These are phyloP conservation scores for Phyllosticta paracitricarpa DNA, from an alignment of 2,329 filamentous ascomycete genomes.

Conservation along the genomic window DNA sequence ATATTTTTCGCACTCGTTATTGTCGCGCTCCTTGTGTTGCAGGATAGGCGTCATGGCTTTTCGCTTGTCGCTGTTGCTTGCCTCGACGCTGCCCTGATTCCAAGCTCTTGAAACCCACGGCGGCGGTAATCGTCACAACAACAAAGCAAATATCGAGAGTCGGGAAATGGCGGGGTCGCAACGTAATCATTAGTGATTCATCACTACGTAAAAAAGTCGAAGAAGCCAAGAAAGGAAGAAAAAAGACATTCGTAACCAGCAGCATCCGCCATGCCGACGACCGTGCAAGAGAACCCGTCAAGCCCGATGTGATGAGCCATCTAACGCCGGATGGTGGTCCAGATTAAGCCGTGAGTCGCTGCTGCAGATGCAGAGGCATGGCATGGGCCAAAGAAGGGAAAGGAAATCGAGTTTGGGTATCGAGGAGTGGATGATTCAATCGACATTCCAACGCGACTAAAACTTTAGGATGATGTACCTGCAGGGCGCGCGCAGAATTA, in stretches of 20 bases:
- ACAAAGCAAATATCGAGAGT: neutral
- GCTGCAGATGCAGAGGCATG: neutral
- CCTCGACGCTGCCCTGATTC: neutral
- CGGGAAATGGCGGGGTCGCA: neutral
- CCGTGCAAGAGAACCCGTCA: slow-evolving; percentile 3
- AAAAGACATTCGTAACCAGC: neutral
- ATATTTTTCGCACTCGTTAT: neutral
- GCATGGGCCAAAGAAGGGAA: slow-evolving; percentile 1
- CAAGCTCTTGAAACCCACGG: neutral
- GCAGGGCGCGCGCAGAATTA: slow-evolving; percentile 12
- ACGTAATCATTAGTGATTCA: slow-evolving; percentile 4
- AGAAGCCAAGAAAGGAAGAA: neutral
- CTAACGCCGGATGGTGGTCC: slow-evolving; percentile 2
- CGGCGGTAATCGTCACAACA: neutral
- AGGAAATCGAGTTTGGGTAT: slow-evolving; percentile 23
- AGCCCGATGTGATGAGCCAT: neutral
- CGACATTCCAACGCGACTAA: slow-evolving; percentile 36
- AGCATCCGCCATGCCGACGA: slow-evolving; percentile 2
- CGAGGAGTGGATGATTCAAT: slow-evolving; percentile 13
- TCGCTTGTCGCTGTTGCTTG: neutral
- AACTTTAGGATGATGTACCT: slow-evolving; percentile 86
- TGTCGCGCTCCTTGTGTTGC: neutral
- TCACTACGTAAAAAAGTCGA: slow-evolving; percentile 7
- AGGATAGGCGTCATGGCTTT: neutral
- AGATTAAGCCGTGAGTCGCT: slow-evolving; percentile 6